Base-by-base conservation (phyloP, 352 stramenopile genomes). In the Globisporangium nunn region DNA sequence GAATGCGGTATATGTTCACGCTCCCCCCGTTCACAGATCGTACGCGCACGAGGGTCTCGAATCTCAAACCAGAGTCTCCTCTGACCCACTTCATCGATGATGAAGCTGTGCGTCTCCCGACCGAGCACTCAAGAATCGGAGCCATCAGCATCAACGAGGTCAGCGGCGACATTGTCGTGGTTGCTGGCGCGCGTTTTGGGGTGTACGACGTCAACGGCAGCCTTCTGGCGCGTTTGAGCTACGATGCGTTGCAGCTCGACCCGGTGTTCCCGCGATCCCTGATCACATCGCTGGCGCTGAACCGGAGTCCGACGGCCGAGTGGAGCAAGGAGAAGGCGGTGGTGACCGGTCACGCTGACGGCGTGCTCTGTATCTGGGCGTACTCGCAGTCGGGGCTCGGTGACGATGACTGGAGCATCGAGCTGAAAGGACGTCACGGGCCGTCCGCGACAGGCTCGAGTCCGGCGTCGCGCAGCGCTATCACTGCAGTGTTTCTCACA, bases 201-300 rank as follows among this genome's bases (percentile, higher is more conserved):
- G 79, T 91, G 17, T 88, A 73, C 58, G 79, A 91, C 50, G 63
- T 91, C 44, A 91, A 91, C 40, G 81, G 78, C 39, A 63, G 63
- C 7, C 50, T 86, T 30, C 70, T 85, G 3, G 75, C 74, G 37
- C 67, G 72, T 5, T 58, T 91, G 53, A 68, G 71, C 55, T 64
- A 73, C 48, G 75, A 75, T 7, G 61, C 74, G 39, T 55, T 85
- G 45, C 64, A 80, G 31, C 70, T 81, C 51, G 70, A 84, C 50
- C 57, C 72, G 1, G 58, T 54, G 17, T 61, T 75, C 35, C 68
- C 68, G 5, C 66, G 63, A 0, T 64, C 68, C 6, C 48, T 43
- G 3, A 75, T 91, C 49, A 78, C 72, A 23, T 70, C 70, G 17
- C 43, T 88, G 14, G 66, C 71, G 5, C 57, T 91, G 49, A 84